Base-by-base conservation (phyloP, 1,139 yeast genomes). In the Saccharomycopsis phalli region DNA sequence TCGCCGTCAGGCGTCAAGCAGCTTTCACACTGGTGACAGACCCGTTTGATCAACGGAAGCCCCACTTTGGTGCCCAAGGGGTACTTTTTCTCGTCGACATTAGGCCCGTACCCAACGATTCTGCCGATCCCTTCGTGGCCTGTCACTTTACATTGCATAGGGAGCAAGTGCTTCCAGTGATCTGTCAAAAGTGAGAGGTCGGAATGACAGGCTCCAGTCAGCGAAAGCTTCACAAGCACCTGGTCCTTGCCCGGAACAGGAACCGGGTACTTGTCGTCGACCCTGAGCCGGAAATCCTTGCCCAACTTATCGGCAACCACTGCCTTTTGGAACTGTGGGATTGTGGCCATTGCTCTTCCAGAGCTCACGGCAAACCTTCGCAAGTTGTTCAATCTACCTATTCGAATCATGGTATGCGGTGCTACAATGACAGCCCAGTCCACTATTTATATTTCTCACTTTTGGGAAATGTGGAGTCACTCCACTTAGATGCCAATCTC, bases 71-170 rank as follows among this genome's bases (percentile, higher is more conserved):
- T 63, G 33, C 72, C 72, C 2, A 68, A 48, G 49, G 66, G 56
- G 36, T 58, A 31, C 17, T 18, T 45, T 6, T 53, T 58, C 10
- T 55, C 51, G 32, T 52, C 51, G 19, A 38, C 43, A 31, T 60
- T 54, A 16, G 59, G 53, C 31, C 76, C 76, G 10, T 66, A 52
- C 31, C 58, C 61, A 31, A 66, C 58, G 26, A 69, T 69, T 33
- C 51, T 52, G 42, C 75, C 74, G 44, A 69, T 59, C 50, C 70
- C 58, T 53, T 71, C 75, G 46, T 69, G 74, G 33, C 75, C 74
- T 4, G 67, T 71, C 45, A 69, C 64, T 47, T 55, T 26, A 23
- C 36, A 22, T 6, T 22, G 22, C 43, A 40, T 38, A n/a, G 27
- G 22, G 29, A 36, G 22, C 34, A 28, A 41, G 16, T 17, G n/a